Conservation (phyloP, 2,329 filamentous ascomycete species). For the Nectriaceae sp. region DNA sequence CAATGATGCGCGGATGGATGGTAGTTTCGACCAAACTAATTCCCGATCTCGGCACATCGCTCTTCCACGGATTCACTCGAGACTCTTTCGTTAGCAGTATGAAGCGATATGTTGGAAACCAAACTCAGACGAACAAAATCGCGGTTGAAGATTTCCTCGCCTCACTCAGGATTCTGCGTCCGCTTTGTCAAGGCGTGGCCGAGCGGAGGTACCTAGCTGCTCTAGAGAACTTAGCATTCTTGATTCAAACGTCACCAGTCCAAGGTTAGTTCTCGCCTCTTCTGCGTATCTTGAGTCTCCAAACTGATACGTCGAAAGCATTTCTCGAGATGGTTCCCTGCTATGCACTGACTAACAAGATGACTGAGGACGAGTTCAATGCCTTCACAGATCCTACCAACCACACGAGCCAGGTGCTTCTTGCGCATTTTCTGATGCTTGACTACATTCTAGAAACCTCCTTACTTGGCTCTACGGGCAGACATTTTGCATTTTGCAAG, state of each 20-base stretch:
- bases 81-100: too few species aligned
- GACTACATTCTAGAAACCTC: not conserved
- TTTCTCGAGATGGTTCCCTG: constrained; percentile 7
- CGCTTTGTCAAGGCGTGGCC: too few species aligned
- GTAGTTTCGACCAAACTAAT: constrained; percentile 9
- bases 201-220: too few species aligned
- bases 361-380: constrained; percentile 11
- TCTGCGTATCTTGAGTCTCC: not conserved
- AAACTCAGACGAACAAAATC: too few species aligned
- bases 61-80: too few species aligned
- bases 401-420: constrained; percentile 3
- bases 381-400: constrained; percentile 7
- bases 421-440: constrained; percentile 12
- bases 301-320: constrained; percentile 5
- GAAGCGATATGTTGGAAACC: too few species aligned
- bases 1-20: constrained; percentile 33
- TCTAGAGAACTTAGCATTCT: too few species aligned
- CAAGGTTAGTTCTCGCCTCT: constrained; percentile 5
- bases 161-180: too few species aligned
- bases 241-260: too few species aligned
- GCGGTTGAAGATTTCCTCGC: too few species aligned
- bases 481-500: constrained; percentile 5
- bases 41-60: not conserved
- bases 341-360: constrained; percentile 12
- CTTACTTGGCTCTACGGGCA: constrained; percentile 2